These are phyloP conservation scores for Ascochyta clinopodiicola DNA, from an alignment of 2,329 filamentous ascomycete species.

Conservation along the genomic window DNA sequence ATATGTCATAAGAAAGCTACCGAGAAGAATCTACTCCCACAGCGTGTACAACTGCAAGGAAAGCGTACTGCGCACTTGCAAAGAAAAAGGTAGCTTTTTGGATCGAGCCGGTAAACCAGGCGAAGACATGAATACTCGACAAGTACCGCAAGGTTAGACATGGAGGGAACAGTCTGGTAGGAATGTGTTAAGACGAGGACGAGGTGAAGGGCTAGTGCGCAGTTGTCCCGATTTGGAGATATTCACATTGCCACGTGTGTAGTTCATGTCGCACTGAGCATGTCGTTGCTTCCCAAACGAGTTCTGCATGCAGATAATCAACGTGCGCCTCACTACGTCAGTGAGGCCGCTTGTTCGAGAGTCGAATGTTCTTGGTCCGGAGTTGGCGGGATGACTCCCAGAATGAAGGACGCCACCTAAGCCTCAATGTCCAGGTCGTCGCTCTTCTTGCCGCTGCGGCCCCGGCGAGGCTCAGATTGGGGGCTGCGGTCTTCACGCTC, in stretches of 20 bases:
- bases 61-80: background rate
- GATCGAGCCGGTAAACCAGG: background rate
- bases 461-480: conserved; percentile 36
- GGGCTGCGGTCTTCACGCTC: conserved; percentile 43
- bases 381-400: background rate
- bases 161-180: background rate
- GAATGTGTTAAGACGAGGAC: no score
- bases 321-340: background rate
- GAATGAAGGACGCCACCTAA: conserved; percentile 22
- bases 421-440: conserved; percentile 34
- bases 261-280: background rate
- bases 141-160: background rate
- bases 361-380: background rate
- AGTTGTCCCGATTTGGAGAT: background rate
- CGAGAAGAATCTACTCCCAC: background rate
- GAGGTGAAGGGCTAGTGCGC: background rate
- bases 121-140: background rate
- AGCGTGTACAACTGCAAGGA: background rate
- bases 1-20: background rate
- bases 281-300: background rate
- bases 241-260: conserved; percentile 5
- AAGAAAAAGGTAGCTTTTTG: background rate
- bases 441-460: conserved; percentile 45
- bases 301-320: background rate
- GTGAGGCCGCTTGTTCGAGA: background rate